These are phyloP conservation scores for Aspergillus texensis DNA, from an alignment of 2,329 filamentous ascomycete species.

Conservation along the genomic window DNA sequence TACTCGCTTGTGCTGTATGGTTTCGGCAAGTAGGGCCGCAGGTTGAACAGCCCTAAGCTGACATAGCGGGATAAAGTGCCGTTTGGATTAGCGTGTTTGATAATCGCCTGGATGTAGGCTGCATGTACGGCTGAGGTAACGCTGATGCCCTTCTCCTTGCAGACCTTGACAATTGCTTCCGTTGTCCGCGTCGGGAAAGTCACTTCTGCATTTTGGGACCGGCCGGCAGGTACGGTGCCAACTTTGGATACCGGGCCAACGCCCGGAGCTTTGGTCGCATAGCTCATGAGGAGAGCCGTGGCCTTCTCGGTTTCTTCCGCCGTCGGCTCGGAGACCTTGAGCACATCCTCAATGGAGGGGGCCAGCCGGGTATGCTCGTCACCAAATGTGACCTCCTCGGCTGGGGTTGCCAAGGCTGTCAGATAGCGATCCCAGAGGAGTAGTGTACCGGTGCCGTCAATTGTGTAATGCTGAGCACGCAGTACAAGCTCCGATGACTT, in stretches of 20 bases:
- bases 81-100: conserved; percentile 9
- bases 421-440: background rate
- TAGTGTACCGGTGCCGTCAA: conserved; percentile 1
- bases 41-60: background rate
- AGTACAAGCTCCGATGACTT: conserved; percentile 8
- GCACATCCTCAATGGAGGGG: background rate
- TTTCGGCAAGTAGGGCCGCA: background rate
- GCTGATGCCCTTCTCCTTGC: background rate
- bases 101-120: background rate
- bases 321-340: background rate
- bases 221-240: background rate
- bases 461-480: conserved; percentile 5
- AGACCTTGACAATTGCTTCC: background rate
- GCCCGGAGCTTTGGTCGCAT: background rate
- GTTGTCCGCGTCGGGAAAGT: background rate
- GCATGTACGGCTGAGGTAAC: background rate
- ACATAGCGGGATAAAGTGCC: background rate
- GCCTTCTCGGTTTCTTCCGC: background rate
- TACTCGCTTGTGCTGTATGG: background rate
- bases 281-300: background rate
- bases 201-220: background rate
- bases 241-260: background rate
- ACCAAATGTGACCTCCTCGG: background rate
- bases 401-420: background rate
- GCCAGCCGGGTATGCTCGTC: background rate